These are phyloP conservation scores for Tetrahymena malaccensis DNA, from an alignment of 73 alveolate genomes.

Conservation along the genomic window DNA sequence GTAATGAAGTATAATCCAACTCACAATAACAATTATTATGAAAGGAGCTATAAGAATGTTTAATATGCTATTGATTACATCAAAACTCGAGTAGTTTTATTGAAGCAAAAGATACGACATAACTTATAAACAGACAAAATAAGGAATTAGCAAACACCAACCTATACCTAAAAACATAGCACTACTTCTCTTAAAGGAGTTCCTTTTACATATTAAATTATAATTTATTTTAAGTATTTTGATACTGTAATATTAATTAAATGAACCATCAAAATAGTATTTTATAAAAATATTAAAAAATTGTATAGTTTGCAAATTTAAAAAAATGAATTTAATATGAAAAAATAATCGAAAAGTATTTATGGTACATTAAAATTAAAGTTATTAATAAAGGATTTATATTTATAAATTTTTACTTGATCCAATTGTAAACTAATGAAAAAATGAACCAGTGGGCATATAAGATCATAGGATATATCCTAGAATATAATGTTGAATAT, in stretches of 20 bases:
- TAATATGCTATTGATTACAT: neutral
- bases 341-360: no score
- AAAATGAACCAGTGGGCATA: neutral
- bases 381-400: neutral
- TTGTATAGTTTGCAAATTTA: no score
- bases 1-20: neutral
- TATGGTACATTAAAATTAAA: no score
- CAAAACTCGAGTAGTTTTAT: neutral
- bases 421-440: neutral
- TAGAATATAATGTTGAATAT: neutral
- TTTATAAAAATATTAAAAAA: no score
- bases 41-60: neutral
- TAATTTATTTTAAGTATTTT: no score
- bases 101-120: neutral
- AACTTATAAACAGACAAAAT: neutral
- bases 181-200: neutral
- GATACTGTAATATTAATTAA: no score
- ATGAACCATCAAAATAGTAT: no score
- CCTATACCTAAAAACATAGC: neutral
- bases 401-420: neutral
- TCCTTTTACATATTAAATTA: neutral
- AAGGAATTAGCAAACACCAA: neutral
- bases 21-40: neutral
- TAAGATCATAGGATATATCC: neutral
- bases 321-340: no score